Conservation (phyloP, 2,329 filamentous ascomycete genomes). For the Intubia oerlemansii region DNA sequence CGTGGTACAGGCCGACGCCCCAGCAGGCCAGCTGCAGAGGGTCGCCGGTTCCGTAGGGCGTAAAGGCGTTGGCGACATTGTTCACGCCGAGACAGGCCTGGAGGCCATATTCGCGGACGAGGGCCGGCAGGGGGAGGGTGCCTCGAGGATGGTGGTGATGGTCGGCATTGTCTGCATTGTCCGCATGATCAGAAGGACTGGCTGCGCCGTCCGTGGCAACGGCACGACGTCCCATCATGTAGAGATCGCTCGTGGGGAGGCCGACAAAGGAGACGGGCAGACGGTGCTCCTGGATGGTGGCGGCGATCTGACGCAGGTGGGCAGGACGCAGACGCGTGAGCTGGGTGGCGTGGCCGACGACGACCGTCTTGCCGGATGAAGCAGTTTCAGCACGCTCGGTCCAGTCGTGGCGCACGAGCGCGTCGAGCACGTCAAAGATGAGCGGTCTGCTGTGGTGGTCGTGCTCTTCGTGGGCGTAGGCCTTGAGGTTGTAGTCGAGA, state of each 20-base stretch:
- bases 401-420: slow-evolving; percentile 30
- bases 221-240: slow-evolving; percentile 37
- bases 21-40: slow-evolving; percentile 40
- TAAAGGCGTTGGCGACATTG: slow-evolving; percentile 57
- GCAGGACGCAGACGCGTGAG: slow-evolving; percentile 30
- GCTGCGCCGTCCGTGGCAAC: not conserved
- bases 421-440: slow-evolving; percentile 29
- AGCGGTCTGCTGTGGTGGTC: slow-evolving; percentile 16
- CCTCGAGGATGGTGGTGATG: slow-evolving; percentile 30
- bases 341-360: slow-evolving; percentile 48
- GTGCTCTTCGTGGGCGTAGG: no score
- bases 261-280: slow-evolving; percentile 47
- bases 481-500: slow-evolving; percentile 46
- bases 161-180: no score
- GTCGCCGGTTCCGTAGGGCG: slow-evolving; percentile 45
- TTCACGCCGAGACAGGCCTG: slow-evolving; percentile 44
- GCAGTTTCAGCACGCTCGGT: no score
- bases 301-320: slow-evolving; percentile 27
- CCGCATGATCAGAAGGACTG: no score
- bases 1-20: slow-evolving; percentile 46
- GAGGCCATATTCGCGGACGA: slow-evolving; percentile 36
- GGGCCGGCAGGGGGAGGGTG: slow-evolving; percentile 36
- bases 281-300: slow-evolving; percentile 20
- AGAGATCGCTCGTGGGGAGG: slow-evolving; percentile 48
- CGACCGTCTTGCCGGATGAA: slow-evolving; percentile 20